phyloP scores from a whole-genome alignment of 805 yeast species.

The Lachancea waltii region DNA sequence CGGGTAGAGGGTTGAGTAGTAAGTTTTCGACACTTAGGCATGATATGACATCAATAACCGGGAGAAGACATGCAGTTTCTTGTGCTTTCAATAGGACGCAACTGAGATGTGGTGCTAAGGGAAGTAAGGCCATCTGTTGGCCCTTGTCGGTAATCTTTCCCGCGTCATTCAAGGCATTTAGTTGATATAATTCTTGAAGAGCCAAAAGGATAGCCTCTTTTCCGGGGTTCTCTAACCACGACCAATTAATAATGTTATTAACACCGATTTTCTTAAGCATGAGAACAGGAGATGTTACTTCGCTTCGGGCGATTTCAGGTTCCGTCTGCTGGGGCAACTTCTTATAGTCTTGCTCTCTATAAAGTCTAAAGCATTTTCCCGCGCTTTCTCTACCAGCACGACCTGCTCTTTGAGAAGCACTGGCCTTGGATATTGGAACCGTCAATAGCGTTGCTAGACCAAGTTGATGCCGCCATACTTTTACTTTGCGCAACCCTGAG shows the following conservation, averaged over 20 bases:
- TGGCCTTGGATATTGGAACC: conserved; percentile 87
- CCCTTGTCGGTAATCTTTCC: conserved; percentile 80
- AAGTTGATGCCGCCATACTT: conserved; percentile 89
- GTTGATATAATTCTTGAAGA: conserved; percentile 64
- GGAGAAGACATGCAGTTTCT: conserved; percentile 45
- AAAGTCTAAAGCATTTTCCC: conserved; percentile 84
- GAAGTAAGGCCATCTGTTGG: conserved; percentile 78
- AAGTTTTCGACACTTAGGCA: conserved; percentile 91
- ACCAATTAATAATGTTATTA: conserved; percentile 76
- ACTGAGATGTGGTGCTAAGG: conserved; percentile 87
- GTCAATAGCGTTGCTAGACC: conserved; percentile 91
- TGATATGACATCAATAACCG: conserved; percentile 83
- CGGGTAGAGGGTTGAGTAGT: conserved; percentile 71
- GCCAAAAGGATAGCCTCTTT: conserved; percentile 70
- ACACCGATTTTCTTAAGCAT: conserved; percentile 80
- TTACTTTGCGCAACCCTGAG: conserved; percentile 86
- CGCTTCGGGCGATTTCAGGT: conserved; percentile 86
- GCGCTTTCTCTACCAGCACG: conserved; percentile 98
- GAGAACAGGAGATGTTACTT: conserved; percentile 75
- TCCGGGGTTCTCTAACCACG: conserved; percentile 92
- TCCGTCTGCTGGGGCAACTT: conserved; percentile 74
- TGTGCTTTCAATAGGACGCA: conserved; percentile 74
- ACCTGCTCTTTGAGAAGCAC: conserved; percentile 93
- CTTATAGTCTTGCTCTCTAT: conserved; percentile 62
- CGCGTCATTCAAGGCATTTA: conserved; percentile 68